Conservation (phyloP, 2,329 filamentous ascomycete species). For the Fusarium napiforme region DNA sequence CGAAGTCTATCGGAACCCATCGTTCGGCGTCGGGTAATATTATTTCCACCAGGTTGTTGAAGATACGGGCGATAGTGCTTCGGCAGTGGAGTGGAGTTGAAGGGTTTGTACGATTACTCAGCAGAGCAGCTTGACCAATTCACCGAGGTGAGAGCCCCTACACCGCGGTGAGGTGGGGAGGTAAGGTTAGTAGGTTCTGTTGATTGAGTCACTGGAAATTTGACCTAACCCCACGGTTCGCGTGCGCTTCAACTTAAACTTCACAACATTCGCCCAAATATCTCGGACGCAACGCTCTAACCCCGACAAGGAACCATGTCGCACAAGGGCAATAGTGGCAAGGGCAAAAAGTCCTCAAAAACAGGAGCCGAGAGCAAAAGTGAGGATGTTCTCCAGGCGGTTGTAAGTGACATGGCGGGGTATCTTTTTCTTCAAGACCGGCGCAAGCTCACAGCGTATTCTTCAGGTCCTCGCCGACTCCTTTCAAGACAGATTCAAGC, state of each 20-base stretch:
- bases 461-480: conserved; percentile 87
- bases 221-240: conserved; percentile 35
- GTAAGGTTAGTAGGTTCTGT: conserved; percentile 16
- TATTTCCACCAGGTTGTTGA: conserved; percentile 4
- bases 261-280: conserved; percentile 23
- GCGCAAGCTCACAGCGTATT: conserved; percentile 35
- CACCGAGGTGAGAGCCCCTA: conserved; percentile 18
- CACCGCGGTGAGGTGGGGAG: conserved; percentile 44
- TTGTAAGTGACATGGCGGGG: conserved; percentile 56
- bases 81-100: background rate
- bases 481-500: conserved; percentile 90
- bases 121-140: background rate
- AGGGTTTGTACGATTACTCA: conserved; percentile 19
- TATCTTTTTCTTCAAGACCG: conserved; percentile 25
- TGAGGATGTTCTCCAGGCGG: conserved; percentile 68
- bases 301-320: conserved; percentile 52
- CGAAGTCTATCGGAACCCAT: conserved; percentile 27
- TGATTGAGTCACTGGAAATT: conserved; percentile 48
- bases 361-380: conserved; percentile 63
- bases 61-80: background rate
- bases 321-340: conserved; percentile 57
- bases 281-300: conserved; percentile 25
- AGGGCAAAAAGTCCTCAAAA: conserved; percentile 66
- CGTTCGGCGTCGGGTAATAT: conserved; percentile 1
- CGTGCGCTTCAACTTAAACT: conserved; percentile 21